Conservation (phyloP, 2,329 filamentous ascomycete genomes). For the Colletotrichum melonis region DNA sequence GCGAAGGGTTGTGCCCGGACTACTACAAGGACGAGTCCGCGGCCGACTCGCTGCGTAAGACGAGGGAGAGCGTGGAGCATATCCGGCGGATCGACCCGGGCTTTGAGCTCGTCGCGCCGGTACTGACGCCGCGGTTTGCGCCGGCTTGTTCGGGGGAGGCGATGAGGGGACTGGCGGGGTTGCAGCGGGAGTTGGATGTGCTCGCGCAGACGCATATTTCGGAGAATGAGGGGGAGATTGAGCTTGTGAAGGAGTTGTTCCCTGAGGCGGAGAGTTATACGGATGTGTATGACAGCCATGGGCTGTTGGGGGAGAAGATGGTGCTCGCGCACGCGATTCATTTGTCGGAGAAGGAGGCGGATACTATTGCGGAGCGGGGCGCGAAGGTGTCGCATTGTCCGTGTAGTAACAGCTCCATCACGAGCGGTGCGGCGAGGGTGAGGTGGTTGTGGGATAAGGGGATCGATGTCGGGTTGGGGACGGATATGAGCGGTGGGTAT, state of each 20-base stretch:
- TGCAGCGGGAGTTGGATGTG: slow-evolving; percentile 72
- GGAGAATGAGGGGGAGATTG: slow-evolving; percentile 82
- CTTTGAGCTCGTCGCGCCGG: slow-evolving; percentile 75
- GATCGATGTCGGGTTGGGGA: slow-evolving; percentile 86
- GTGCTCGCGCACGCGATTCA: slow-evolving; percentile 90
- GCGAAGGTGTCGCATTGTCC: slow-evolving; percentile 88
- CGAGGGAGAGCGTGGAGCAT: slow-evolving; percentile 71
- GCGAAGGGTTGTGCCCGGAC: slow-evolving; percentile 70
- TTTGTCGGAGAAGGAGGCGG: slow-evolving; percentile 73
- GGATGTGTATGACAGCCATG: slow-evolving; percentile 79
- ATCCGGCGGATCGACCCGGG: slow-evolving; percentile 74
- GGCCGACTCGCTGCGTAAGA: slow-evolving; percentile 66
- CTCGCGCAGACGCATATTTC: slow-evolving; percentile 91
- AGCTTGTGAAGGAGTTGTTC: slow-evolving; percentile 77
- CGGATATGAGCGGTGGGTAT: slow-evolving; percentile 91
- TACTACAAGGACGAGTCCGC: slow-evolving; percentile 83
- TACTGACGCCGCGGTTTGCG: slow-evolving; percentile 81
- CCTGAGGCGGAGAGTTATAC: slow-evolving; percentile 74
- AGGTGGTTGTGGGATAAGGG: slow-evolving; percentile 79
- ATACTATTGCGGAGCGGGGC: slow-evolving; percentile 68
- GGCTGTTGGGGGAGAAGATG: slow-evolving; percentile 77
- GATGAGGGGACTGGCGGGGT: slow-evolving; percentile 71
- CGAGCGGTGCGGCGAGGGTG: slow-evolving; percentile 82
- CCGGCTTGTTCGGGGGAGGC: slow-evolving; percentile 69
- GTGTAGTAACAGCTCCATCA: slow-evolving; percentile 84